These are phyloP conservation scores for Tarenaya hassleriana DNA, from an alignment of 345 rosid genomes.

Conservation along the genomic window DNA sequence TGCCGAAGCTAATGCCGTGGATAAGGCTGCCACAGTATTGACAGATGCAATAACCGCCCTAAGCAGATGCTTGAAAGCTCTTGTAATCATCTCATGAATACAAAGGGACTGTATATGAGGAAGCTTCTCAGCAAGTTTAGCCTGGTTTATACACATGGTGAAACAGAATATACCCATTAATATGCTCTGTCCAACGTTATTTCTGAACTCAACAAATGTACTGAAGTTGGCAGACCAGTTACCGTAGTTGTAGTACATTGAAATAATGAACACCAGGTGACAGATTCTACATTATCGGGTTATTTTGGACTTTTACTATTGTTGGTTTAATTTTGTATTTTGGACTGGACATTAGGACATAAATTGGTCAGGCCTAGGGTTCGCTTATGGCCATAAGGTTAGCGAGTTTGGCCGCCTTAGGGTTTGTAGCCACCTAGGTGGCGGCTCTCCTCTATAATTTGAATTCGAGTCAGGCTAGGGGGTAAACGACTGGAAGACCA, in stretches of 20 bases:
- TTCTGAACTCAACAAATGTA: conserved; percentile 9
- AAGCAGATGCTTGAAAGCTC: conserved; percentile 81
- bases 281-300: too few species aligned
- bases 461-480: too few species aligned
- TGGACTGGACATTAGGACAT: too few species aligned
- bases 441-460: too few species aligned
- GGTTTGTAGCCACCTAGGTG: too few species aligned
- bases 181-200: conserved; percentile 4
- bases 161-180: conserved; percentile 8
- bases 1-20: conserved; percentile 68
- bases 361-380: too few species aligned
- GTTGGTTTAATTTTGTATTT: too few species aligned
- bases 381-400: too few species aligned
- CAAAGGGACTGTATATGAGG: conserved; percentile 94
- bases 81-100: conserved; percentile 84
- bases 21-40: conserved; percentile 46
- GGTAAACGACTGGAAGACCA: too few species aligned
- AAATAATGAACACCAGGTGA: background rate
- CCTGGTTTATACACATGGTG: conserved; percentile 41
- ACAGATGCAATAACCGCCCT: conserved; percentile 82
- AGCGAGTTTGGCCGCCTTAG: too few species aligned
- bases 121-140: conserved; percentile 84
- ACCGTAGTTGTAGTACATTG: conserved; percentile 7
- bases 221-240: conserved; percentile 5
- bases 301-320: too few species aligned